Evolutionary conservation across 2,329 filamentous ascomycete genomes (phyloP).

Genomic region (Cladosporium austrohemisphaericum): DNA sequence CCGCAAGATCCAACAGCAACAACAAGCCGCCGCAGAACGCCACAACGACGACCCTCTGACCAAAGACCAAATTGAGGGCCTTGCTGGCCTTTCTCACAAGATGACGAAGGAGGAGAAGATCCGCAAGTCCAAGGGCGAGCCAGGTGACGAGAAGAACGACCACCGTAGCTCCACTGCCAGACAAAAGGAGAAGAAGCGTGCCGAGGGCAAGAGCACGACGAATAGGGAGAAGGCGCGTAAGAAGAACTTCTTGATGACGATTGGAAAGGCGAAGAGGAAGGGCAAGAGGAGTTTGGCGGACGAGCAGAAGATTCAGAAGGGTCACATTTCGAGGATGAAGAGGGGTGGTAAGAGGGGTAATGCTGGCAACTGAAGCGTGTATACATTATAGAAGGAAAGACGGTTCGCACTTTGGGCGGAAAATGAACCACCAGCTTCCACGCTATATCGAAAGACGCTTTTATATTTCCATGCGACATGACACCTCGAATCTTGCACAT

Average conservation of each 20-base stretch:
- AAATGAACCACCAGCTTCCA: too few relatives aligned
- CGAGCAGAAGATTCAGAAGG: conserved; percentile 73
- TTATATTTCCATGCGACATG: too few relatives aligned
- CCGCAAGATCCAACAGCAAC: conserved; percentile 31
- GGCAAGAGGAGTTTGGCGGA: conserved; percentile 90
- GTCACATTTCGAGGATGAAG: conserved; percentile 78
- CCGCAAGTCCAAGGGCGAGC: conserved; percentile 76
- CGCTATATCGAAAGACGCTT: too few relatives aligned
- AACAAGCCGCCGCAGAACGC: conserved; percentile 33
- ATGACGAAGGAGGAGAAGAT: conserved; percentile 85
- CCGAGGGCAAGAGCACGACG: conserved; percentile 89
- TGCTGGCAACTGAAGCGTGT: conserved; percentile 19
- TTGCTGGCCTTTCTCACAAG: conserved; percentile 73
- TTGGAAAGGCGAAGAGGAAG: conserved; percentile 93
- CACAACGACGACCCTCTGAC: conserved; percentile 86
- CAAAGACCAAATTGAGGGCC: conserved; percentile 85
- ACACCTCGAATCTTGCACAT: too few relatives aligned
- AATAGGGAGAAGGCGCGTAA: conserved; percentile 94
- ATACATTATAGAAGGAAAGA: too few relatives aligned
- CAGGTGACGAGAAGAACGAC: conserved; percentile 59
- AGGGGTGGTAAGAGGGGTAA: conserved; percentile 80
- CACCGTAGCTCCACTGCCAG: conserved; percentile 84
- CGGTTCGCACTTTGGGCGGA: too few relatives aligned
- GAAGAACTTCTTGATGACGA: conserved; percentile 99
- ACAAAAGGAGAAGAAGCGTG: conserved; percentile 79